Evolutionary conservation across 1,284 basidiomycete species (phyloP).

Genomic region (Veloporphyrellus conicus): DNA sequence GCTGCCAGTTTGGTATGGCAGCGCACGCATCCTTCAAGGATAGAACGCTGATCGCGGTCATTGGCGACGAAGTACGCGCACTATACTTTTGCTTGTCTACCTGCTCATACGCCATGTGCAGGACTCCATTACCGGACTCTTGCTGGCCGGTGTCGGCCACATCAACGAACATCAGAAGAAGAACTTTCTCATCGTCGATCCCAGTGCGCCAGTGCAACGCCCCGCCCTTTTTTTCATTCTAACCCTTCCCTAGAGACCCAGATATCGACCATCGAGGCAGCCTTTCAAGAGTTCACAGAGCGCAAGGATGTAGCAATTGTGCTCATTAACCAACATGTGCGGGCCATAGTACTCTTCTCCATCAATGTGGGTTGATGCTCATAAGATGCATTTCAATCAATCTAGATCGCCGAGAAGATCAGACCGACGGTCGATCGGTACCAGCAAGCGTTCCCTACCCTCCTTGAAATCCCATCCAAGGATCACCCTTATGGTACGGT

Average conservation of each 20-base stretch:
- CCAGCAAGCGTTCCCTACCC: constrained; percentile 91
- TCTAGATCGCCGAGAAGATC: constrained; percentile 93
- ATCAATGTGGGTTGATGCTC: constrained; percentile 1
- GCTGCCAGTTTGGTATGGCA: constrained; percentile 29
- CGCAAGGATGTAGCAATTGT: constrained; percentile 92
- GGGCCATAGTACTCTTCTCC: constrained; percentile 27
- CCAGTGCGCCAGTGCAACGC: constrained; percentile 49
- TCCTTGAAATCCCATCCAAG: constrained; percentile 96
- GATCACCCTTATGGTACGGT: constrained; percentile 86
- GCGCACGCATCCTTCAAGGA: constrained; percentile 68
- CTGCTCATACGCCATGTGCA: constrained; percentile 34
- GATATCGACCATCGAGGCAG: constrained; percentile 79
- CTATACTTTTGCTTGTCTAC: neutral
- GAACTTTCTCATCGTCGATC: constrained; percentile 92
- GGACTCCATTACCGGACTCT: constrained; percentile 93
- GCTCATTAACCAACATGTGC: constrained; percentile 93
- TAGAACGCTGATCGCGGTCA: constrained; percentile 84
- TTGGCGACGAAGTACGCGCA: constrained; percentile 84
- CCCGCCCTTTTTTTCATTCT: constrained; percentile 5
- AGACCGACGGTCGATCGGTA: constrained; percentile 93
- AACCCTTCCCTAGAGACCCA: constrained; percentile 68
- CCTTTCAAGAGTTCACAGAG: constrained; percentile 90
- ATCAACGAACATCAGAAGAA: constrained; percentile 85
- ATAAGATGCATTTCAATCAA: constrained; percentile 13
- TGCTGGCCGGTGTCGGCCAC: constrained; percentile 90